These are phyloP conservation scores for Phytophthora tubulina DNA, from an alignment of 352 stramenopile genomes.

Conservation along the genomic window DNA sequence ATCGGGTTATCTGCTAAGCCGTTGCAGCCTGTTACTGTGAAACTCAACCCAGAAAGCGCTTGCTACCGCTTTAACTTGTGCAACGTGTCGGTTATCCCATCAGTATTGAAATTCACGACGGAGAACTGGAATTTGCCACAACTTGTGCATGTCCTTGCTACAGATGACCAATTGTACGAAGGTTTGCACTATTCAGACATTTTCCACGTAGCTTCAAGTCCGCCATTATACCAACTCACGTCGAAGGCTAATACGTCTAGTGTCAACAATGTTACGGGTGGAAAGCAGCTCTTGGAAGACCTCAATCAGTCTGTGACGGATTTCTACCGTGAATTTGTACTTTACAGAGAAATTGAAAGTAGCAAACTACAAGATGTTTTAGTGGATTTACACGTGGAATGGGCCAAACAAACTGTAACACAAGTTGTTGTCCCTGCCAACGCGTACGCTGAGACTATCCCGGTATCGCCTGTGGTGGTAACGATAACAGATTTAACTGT, in stretches of 20 bases:
- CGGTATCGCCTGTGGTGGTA: conserved; percentile 30
- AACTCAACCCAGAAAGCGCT: conserved; percentile 54
- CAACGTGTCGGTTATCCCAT: conserved; percentile 63
- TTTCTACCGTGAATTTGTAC: conserved; percentile 45
- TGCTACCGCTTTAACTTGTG: conserved; percentile 84
- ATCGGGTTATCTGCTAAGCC: conserved; percentile 60
- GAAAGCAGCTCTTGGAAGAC: conserved; percentile 12
- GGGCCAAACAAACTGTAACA: conserved; percentile 48
- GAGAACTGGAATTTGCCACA: conserved; percentile 55
- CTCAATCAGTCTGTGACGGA: conserved; percentile 25
- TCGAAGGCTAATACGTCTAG: conserved; percentile 37
- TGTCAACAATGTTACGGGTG: conserved; percentile 20
- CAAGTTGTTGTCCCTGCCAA: conserved; percentile 35
- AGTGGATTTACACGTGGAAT: conserved; percentile 43
- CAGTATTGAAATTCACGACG: conserved; percentile 47
- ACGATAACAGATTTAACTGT: conserved; percentile 62
- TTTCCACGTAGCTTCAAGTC: conserved; percentile 40
- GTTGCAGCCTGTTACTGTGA: conserved; percentile 55
- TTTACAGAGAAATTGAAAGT: conserved; percentile 16
- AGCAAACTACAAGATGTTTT: conserved; percentile 32
- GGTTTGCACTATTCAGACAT: conserved; percentile 46
- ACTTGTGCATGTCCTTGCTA: conserved; percentile 58
- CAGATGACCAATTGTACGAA: conserved; percentile 72
- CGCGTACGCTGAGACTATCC: conserved; percentile 35
- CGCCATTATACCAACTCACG: conserved; percentile 46